phyloP scores from a whole-genome alignment of 2,329 filamentous ascomycete species.

The Epichloe coenophiala region DNA sequence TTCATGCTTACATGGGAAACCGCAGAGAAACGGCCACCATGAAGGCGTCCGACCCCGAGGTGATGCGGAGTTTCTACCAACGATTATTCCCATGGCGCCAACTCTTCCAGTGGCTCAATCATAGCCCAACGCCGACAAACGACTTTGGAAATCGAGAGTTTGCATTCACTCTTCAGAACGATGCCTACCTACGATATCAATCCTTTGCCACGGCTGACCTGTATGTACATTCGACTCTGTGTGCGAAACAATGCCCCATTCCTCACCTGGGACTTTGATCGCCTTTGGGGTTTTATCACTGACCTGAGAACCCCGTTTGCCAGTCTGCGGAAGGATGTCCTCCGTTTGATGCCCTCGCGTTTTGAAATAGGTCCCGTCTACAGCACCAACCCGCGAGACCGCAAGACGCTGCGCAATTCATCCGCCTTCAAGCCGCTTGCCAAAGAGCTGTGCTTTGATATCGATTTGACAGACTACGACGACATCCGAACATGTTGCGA shows the following conservation, averaged over 20 bases:
- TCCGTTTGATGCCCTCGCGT: constrained; percentile 76
- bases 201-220: constrained; percentile 43
- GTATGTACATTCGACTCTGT: constrained; percentile 18
- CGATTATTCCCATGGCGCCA: constrained; percentile 89
- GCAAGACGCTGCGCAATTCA: constrained; percentile 72
- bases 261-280: too few relatives aligned
- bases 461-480: constrained; percentile 98
- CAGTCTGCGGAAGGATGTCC: constrained; percentile 79
- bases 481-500: constrained; percentile 90
- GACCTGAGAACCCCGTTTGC: constrained; percentile 2
- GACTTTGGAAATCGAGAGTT: constrained; percentile 94
- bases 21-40: constrained; percentile 18
- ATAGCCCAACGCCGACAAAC: constrained; percentile 69
- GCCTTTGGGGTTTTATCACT: neutral
- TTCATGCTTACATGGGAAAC: too few relatives aligned
- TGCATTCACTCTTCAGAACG: constrained; percentile 85
- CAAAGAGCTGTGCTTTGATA: constrained; percentile 97
- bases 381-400: constrained; percentile 81
- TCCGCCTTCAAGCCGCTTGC: constrained; percentile 73
- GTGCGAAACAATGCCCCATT: too few relatives aligned
- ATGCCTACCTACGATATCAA: constrained; percentile 86
- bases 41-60: constrained; percentile 58
- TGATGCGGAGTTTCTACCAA: constrained; percentile 90
- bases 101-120: constrained; percentile 96
- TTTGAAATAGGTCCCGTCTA: constrained; percentile 99